Base-by-base conservation (phyloP, 2,329 filamentous ascomycete genomes). In the Clonostachys sp. region DNA sequence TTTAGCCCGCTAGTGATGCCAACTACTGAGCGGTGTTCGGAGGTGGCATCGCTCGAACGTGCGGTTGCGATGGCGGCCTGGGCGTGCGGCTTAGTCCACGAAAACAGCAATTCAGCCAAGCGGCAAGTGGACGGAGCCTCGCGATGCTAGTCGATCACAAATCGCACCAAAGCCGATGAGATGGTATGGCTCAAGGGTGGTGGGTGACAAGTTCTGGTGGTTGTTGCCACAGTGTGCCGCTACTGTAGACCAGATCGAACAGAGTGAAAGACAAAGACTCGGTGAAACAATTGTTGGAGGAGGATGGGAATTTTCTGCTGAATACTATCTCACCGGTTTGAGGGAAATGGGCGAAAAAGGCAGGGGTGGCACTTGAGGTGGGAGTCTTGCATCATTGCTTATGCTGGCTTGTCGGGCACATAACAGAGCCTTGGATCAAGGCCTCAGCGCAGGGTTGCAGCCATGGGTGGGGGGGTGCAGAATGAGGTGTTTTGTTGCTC, bases 251-350 rank as follows among this genome's bases (percentile, higher is more conserved):
- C 51, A 57, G 56, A 59, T 62, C 61, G 57, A 57, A 62, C 63
- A 65, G 61, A 64, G 61, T 30, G 24, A 30, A 30, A 30, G 24
- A 30, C 24, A 30, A 30, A 30, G 60, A 64, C 63, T 66, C 66
- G 66, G 66, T 68, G 65, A 69, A 60, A 56, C 58, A 57, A 14
- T 24, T 20, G 20, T 35, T 12, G 18, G 13, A 12, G 20, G 17
- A n/a, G 39, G 34, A n/a, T 17, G 12, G 6, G 42, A 14, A n/a
- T 58, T 58, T 58, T 56, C 63, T 67, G 61, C 63, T 68, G 63
- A 63, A 64, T 62, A 66, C 64, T 67, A 65, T 67, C 61, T 64
- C 53, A 62, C 61, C 64, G 63, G 63, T 67, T 62, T 66, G 65
- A 68, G 65, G 65, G 65, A 65, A 67, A 66, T 60, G 55, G 51